Percentiles rank a stretch among this genome's conserved stretches.
Evolutionary conservation across 2,329 filamentous ascomycete species (phyloP).

Genomic region (Penicillium occitanis): DNA sequence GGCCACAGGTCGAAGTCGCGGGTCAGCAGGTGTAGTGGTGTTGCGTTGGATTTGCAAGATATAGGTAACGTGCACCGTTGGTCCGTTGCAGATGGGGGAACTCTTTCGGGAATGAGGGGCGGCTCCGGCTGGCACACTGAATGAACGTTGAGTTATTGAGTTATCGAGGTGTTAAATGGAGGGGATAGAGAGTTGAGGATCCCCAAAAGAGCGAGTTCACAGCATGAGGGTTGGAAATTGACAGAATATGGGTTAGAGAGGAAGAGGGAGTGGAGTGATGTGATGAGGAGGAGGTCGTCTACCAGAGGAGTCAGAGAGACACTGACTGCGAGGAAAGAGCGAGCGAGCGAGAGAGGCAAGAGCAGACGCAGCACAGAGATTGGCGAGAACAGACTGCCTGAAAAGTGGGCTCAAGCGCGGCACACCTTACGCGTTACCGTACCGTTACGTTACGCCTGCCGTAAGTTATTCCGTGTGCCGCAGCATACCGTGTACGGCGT

Average conservation of each 20-base stretch:
- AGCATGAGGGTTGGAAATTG: not conserved
- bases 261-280: not conserved
- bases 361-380: not conserved
- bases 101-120: conserved; percentile 16
- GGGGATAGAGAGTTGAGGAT: not conserved
- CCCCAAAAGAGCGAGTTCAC: conserved; percentile 5
- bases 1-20: not conserved
- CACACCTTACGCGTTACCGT: conserved; percentile 11
- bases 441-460: conserved; percentile 1
- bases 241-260: not conserved
- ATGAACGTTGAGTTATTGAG: not conserved
- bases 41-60: not conserved
- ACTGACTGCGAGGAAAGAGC: not conserved
- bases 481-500: not conserved
- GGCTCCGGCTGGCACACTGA: conserved; percentile 9
- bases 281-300: not conserved
- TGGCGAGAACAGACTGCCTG: conserved; percentile 1
- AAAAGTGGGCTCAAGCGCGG: conserved; percentile 13
- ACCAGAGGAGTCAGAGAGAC: not conserved
- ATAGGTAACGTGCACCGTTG: conserved; percentile 13
- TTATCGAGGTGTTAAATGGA: not conserved
- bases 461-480: not conserved
- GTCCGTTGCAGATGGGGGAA: conserved; percentile 8
- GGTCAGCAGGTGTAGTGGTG: conserved; percentile 8
- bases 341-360: not conserved